These are phyloP conservation scores for Pseudonitzschia multiseries DNA, from an alignment of 108 stramenopile species.

Conservation along the genomic window DNA sequence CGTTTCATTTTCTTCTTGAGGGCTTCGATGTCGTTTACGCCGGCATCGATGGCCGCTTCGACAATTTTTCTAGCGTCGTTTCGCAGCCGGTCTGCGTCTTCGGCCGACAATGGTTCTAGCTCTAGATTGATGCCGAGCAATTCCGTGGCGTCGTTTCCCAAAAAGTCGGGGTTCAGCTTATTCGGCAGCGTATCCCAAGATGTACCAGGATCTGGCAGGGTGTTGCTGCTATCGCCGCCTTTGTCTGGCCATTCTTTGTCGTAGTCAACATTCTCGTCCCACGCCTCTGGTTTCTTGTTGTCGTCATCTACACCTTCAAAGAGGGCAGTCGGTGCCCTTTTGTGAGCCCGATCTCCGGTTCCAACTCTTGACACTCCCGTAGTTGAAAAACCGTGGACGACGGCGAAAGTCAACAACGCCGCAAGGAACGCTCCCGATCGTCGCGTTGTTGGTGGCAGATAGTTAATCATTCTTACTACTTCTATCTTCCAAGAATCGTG, in stretches of 20 bases:
- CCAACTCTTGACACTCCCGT: neutral
- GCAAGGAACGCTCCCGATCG: too few relatives aligned
- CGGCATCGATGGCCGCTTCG: conserved; percentile 49
- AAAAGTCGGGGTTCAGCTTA: conserved; percentile 1
- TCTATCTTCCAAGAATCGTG: neutral
- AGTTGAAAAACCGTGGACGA: neutral
- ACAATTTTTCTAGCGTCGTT: conserved; percentile 47
- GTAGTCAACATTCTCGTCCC: conserved; percentile 33
- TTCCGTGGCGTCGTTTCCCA: conserved; percentile 10
- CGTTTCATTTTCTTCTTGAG: conserved; percentile 45
- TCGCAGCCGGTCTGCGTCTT: conserved; percentile 58
- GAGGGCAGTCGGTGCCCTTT: neutral
- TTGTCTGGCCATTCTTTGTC: conserved; percentile 27
- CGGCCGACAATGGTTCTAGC: conserved; percentile 40
- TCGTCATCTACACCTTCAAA: conserved; percentile 10
- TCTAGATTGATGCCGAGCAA: conserved; percentile 46
- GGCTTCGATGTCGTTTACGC: conserved; percentile 61
- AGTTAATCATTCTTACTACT: neutral
- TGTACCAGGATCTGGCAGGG: conserved; percentile 24
- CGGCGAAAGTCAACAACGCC: too few relatives aligned
- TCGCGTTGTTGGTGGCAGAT: too few relatives aligned
- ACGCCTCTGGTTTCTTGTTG: conserved; percentile 18
- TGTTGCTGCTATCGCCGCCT: neutral
- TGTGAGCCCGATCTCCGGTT: neutral
- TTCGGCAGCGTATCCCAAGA: conserved; percentile 27